A percentile compares a stretch with the other conserved stretches of the same genome.
Conservation (phyloP, 108 stramenopile genomes). For the Licmophora abbreviata region DNA sequence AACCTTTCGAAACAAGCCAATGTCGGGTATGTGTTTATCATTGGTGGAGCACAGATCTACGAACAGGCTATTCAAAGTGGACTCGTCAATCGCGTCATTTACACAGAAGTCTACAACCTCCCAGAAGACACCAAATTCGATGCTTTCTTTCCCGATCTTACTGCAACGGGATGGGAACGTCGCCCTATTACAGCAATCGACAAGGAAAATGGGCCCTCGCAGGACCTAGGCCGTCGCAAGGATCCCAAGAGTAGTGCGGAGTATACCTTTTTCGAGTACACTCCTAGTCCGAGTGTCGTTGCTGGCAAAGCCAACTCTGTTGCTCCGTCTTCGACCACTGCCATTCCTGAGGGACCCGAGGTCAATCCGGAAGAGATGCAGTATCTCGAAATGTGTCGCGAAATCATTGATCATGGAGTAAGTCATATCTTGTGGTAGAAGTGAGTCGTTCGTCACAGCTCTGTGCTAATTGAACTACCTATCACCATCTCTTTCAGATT, state of each 20-base stretch:
- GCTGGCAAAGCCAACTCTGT: constrained; percentile 4
- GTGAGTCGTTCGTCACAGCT: background rate
- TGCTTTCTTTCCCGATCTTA: constrained; percentile 61
- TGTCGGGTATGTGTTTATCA: constrained; percentile 82
- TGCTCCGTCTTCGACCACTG: constrained; percentile 8
- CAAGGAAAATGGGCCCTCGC: constrained; percentile 10
- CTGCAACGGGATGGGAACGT: constrained; percentile 47
- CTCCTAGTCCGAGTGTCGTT: constrained; percentile 13
- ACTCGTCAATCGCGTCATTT: constrained; percentile 54
- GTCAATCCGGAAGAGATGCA: constrained; percentile 88
- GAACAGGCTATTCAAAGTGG: constrained; percentile 65
- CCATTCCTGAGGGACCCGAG: constrained; percentile 34
- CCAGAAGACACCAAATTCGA: constrained; percentile 58
- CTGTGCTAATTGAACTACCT: too few relatives aligned
- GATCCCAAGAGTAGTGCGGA: constrained; percentile 44
- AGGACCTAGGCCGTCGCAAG: background rate
- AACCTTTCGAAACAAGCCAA: constrained; percentile 35
- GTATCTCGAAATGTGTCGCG: constrained; percentile 88
- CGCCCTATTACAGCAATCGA: constrained; percentile 16
- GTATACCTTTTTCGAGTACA: constrained; percentile 58
- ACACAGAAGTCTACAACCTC: constrained; percentile 55
- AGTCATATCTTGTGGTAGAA: background rate
- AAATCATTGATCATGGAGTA: constrained; percentile 90
- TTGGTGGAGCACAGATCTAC: constrained; percentile 93
- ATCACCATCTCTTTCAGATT: constrained; percentile 8